phyloP scores from a whole-genome alignment of 225 moss, liverwort and hornwort genomes.

The Marchantia polymorpha region DNA sequence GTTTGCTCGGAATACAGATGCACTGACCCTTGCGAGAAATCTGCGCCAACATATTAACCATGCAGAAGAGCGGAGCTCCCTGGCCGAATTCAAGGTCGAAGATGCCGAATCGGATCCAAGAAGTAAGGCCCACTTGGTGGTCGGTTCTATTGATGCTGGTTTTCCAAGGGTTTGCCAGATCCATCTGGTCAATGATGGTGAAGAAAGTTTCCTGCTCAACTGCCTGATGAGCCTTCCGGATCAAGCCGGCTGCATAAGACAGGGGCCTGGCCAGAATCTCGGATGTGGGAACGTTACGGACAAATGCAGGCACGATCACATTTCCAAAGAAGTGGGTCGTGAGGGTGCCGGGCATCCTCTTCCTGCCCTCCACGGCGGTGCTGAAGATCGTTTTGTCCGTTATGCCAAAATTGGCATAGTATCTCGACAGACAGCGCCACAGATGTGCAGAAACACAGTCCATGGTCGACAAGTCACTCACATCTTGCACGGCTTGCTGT shows the following conservation, averaged over 20 bases:
- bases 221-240: constrained; percentile 25
- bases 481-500: constrained; percentile 19
- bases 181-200: constrained; percentile 39
- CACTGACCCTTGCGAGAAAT: constrained; percentile 28
- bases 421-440: constrained; percentile 35
- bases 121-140: constrained; percentile 30
- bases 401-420: constrained; percentile 12
- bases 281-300: constrained; percentile 25
- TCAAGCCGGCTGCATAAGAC: constrained; percentile 27
- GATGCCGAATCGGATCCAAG: constrained; percentile 34
- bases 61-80: constrained; percentile 2
- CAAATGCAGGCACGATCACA: constrained; percentile 24
- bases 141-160: constrained; percentile 34
- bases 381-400: constrained; percentile 32
- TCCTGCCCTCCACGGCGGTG: constrained; percentile 41
- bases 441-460: constrained; percentile 43
- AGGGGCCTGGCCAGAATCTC: constrained; percentile 27
- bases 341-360: constrained; percentile 22
- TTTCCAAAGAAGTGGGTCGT: constrained; percentile 38
- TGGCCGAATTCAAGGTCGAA: constrained; percentile 32
- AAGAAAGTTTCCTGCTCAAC: constrained; percentile 32
- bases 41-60: constrained; percentile 20
- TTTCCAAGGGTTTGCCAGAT: constrained; percentile 43
- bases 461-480: constrained; percentile 25
- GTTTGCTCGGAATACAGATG: constrained; percentile 12